Evolutionary conservation across 225 moss, liverwort and hornwort genomes (phyloP).

Genomic region (Antitrichia curtipendula): DNA sequence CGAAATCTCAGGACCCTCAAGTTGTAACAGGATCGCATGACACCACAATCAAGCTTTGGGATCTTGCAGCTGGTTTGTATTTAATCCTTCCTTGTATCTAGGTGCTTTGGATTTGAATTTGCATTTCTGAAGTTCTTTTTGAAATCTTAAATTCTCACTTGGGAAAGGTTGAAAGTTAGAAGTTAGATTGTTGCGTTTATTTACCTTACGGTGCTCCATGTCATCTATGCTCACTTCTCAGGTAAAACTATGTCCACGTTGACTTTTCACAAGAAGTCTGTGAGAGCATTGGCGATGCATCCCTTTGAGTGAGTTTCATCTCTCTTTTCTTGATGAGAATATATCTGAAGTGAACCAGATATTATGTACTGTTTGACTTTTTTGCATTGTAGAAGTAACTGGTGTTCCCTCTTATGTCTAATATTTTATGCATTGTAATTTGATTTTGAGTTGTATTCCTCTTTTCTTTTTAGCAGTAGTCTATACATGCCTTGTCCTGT

Average conservation of each 20-base stretch:
- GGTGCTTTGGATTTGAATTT: neutral
- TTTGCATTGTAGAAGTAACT: neutral
- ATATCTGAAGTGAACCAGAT: neutral
- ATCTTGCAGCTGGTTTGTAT: conserved; percentile 80
- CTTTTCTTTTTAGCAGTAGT: neutral
- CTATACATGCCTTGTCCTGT: neutral
- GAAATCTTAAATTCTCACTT: neutral
- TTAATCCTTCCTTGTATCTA: neutral
- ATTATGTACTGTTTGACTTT: neutral
- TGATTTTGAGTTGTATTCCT: neutral
- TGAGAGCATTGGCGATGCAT: conserved; percentile 96
- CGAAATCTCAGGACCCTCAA: conserved; percentile 75
- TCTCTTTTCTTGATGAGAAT: neutral
- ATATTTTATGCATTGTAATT: neutral
- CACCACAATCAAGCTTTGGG: conserved; percentile 99
- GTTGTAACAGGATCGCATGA: conserved; percentile 98
- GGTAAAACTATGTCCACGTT: conserved; percentile 94
- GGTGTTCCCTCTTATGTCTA: neutral
- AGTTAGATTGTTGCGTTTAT: neutral
- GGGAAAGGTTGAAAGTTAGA: neutral
- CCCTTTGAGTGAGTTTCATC: conserved; percentile 82
- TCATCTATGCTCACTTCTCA: conserved; percentile 12
- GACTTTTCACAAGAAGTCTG: conserved; percentile 98
- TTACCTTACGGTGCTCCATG: neutral
- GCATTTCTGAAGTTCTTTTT: neutral